These are phyloP conservation scores for Orychophragmus violaceus DNA, from an alignment of 345 rosid species.

Conservation along the genomic window DNA sequence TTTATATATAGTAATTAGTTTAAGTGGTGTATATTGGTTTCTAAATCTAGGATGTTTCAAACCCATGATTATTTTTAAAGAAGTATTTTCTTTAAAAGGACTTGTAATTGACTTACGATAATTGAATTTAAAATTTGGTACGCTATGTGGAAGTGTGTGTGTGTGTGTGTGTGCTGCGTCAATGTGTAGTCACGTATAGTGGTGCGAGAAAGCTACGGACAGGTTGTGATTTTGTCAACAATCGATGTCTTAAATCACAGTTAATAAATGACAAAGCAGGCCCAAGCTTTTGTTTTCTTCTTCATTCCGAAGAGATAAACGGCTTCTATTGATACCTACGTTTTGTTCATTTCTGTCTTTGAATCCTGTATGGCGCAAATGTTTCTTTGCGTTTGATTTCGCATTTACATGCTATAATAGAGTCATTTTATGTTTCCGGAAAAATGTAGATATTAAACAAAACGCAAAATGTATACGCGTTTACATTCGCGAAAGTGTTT, in stretches of 20 bases:
- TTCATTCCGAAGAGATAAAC: neutral
- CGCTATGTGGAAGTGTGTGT: constrained; percentile 26
- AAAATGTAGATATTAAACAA: neutral
- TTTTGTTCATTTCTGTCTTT: constrained; percentile 26
- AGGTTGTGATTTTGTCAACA: constrained; percentile 28
- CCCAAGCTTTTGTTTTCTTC: constrained; percentile 30
- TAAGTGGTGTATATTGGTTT: neutral
- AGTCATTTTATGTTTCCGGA: neutral
- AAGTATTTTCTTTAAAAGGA: neutral
- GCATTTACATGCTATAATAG: constrained; percentile 13
- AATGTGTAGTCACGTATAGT: constrained; percentile 28
- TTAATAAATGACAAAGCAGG: constrained; percentile 29
- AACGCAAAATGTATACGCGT: neutral
- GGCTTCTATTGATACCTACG: constrained; percentile 20
- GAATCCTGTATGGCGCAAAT: neutral
- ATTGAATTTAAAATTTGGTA: constrained; percentile 29
- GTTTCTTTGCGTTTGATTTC: neutral
- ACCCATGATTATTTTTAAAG: constrained; percentile 1
- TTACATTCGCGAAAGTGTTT: neutral
- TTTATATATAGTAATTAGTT: neutral
- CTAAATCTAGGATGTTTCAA: neutral
- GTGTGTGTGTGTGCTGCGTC: constrained; percentile 31
- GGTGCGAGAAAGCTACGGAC: constrained; percentile 32
- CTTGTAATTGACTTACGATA: constrained; percentile 17
- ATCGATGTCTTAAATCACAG: constrained; percentile 17